A percentile compares a stretch with the other conserved stretches of the same genome.
Conservation (phyloP, 805 yeast genomes). For the Lipomyces starkeyi region DNA sequence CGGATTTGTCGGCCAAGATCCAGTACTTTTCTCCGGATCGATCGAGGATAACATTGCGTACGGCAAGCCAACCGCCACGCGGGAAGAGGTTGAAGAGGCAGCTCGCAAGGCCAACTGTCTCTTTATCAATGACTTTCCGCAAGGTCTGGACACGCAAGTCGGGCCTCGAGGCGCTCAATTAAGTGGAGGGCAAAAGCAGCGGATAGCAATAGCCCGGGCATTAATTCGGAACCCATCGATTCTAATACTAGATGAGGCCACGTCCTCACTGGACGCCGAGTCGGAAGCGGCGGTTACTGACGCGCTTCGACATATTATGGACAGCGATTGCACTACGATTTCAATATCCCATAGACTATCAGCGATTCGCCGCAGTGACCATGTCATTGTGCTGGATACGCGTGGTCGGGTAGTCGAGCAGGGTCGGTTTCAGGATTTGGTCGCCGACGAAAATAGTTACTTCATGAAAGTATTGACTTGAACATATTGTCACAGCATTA, state of each 20-base stretch:
- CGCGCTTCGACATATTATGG: slow-evolving; percentile 61
- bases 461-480: slow-evolving; percentile 33
- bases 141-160: slow-evolving; percentile 62
- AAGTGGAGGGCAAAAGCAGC: slow-evolving; percentile 69
- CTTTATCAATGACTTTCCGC: slow-evolving; percentile 67
- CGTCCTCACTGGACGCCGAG: slow-evolving; percentile 59
- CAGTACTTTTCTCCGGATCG: slow-evolving; percentile 88
- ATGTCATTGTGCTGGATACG: slow-evolving; percentile 58
- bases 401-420: slow-evolving; percentile 61
- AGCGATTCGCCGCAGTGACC: slow-evolving; percentile 59
- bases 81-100: slow-evolving; percentile 54
- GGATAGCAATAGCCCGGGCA: slow-evolving; percentile 68
- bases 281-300: slow-evolving; percentile 70
- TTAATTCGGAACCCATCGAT: slow-evolving; percentile 61
- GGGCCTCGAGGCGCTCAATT: slow-evolving; percentile 57
- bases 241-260: slow-evolving; percentile 64
- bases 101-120: slow-evolving; percentile 60
- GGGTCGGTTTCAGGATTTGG: slow-evolving; percentile 54
- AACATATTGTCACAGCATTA: not conserved
- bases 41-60: slow-evolving; percentile 86
- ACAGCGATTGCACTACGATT: slow-evolving; percentile 63
- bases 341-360: slow-evolving; percentile 78
- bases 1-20: slow-evolving; percentile 95
- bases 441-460: slow-evolving; percentile 44
- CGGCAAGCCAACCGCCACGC: slow-evolving; percentile 77